Evolutionary conservation across 768 basidiomycete genomes (phyloP), one percentile per base, ranked within the genome.

Genomic region (Lactifluus rugatus): DNA sequence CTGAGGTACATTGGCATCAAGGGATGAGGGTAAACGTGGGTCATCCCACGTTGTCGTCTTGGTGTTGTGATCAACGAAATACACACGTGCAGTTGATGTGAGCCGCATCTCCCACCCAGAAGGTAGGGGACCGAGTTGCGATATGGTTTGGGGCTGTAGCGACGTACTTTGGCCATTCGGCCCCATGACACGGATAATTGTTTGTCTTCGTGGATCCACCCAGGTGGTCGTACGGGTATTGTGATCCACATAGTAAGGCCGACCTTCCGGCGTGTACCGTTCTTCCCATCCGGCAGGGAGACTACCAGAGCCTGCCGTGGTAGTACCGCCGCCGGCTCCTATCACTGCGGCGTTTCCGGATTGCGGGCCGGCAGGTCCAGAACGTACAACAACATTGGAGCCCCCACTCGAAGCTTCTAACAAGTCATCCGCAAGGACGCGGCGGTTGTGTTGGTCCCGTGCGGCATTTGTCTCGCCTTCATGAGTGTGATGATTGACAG

Each of bases 21-120:
- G 77, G 42, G 93, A 90, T 11, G 94, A 96, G 11, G 96, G 96
- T 65, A 92, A 73, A 52, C 96, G 90, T 19, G 95, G 95, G 70
- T 99, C 96, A 71, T 99, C 96, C 96, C 96, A 99, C 1, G 96
- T 99, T 31, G 96, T 99, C 32, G 96, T 99, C 82, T 98, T 97
- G 55, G 96, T 98, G 74, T 98, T 98, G 76, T 99, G 96, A 71
- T 99, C 96, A 53, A 99, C 96, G 69, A 99, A 99, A 77, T 99
- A 99, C 7, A 99, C 96, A 48, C 96, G 86, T 1, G 96, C 95
- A 1, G 96, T 98, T 3, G 90, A 87, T 6, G 96, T 99, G 52
- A 99, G 87, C 47, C 96, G 91, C 96, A 99, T 99, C 73, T 99
- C 96, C 96, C 96, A 99, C 55, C 96, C 96, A 42, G 90, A 93